Conservation (phyloP, 2,329 filamentous ascomycete species). For the Cercospora sp. region DNA sequence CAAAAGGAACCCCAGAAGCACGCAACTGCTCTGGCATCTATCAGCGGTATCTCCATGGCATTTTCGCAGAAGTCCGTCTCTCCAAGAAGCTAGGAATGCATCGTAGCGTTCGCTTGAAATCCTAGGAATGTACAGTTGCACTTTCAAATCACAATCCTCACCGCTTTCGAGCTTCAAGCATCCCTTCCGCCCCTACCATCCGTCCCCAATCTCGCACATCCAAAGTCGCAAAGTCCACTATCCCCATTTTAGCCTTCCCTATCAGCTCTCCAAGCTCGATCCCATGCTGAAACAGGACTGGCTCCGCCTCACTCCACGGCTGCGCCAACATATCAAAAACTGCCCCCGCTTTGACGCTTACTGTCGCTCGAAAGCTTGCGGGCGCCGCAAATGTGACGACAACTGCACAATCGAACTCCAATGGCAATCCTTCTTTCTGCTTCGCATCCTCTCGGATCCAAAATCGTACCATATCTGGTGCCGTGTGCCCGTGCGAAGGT, state of each 20-base stretch:
- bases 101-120: no score
- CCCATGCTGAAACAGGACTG: slow-evolving; percentile 18
- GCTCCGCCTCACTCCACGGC: slow-evolving; percentile 16
- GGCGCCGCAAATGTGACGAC: slow-evolving; percentile 13
- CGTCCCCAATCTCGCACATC: neutral
- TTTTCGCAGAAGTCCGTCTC: neutral
- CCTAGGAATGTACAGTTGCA: neutral
- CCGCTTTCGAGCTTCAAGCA: neutral
- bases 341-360: slow-evolving; percentile 19
- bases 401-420: slow-evolving; percentile 19
- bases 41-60: neutral
- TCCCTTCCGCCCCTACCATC: neutral
- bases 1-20: no score
- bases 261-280: slow-evolving; percentile 11
- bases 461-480: slow-evolving; percentile 12
- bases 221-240: neutral
- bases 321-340: slow-evolving; percentile 21
- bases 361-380: slow-evolving; percentile 5
- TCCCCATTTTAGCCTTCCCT: neutral
- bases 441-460: slow-evolving; percentile 18
- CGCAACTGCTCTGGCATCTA: no score
- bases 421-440: slow-evolving; percentile 5
- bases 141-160: neutral
- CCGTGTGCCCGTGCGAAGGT: slow-evolving; percentile 5
- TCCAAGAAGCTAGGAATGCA: neutral